phyloP scores from a whole-genome alignment of 805 yeast species.

The Lachancea sp. region DNA sequence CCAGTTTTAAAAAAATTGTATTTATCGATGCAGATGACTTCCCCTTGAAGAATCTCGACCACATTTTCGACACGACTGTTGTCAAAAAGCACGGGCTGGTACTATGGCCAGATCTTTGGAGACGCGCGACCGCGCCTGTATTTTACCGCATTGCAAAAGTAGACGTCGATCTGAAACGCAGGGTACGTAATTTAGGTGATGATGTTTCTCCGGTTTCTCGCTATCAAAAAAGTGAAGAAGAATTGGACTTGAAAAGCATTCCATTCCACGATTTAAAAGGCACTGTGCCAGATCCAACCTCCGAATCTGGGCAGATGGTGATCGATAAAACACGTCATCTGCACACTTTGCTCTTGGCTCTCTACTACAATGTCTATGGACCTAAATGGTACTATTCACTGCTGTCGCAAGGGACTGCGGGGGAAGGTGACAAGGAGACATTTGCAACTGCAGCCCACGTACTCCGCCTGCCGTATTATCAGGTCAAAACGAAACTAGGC shows the following conservation, averaged over 20 bases:
- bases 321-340: constrained; percentile 55
- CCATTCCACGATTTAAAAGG: constrained; percentile 58
- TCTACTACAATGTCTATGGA: constrained; percentile 62
- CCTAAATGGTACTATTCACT: constrained; percentile 61
- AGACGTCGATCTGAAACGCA: constrained; percentile 31
- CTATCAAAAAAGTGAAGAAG: constrained; percentile 3
- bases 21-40: constrained; percentile 72
- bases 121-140: constrained; percentile 57
- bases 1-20: constrained; percentile 71
- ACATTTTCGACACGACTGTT: constrained; percentile 39
- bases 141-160: constrained; percentile 49
- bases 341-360: constrained; percentile 49
- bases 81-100: constrained; percentile 46
- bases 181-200: constrained; percentile 28
- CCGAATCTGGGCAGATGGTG: constrained; percentile 66
- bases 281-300: constrained; percentile 57
- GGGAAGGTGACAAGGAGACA: constrained; percentile 79
- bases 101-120: constrained; percentile 76
- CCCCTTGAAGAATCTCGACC: constrained; percentile 43
- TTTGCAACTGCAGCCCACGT: constrained; percentile 62
- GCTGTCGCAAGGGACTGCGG: constrained; percentile 66
- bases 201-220: constrained; percentile 15
- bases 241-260: constrained; percentile 20
- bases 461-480: constrained; percentile 44
- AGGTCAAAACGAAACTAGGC: constrained; percentile 35